Base-by-base conservation (phyloP, 2,329 filamentous ascomycete genomes). In the Diaporthe ampelina region DNA sequence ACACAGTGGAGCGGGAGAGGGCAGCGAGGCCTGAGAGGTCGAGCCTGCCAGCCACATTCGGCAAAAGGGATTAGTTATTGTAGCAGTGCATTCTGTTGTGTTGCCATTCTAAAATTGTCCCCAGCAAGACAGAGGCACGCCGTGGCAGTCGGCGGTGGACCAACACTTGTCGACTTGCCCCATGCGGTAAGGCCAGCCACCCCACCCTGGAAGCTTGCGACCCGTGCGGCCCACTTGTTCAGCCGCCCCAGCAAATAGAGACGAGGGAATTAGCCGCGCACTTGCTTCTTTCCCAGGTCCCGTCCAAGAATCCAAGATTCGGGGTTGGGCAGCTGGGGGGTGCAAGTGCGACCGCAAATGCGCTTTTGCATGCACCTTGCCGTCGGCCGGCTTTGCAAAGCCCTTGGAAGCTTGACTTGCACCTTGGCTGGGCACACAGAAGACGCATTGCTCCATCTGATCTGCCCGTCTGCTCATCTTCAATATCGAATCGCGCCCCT, bases 61-160 rank as follows among this genome's bases (percentile, higher is more conserved):
- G 45, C 32, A 48, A 68, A 68, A 52, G 43, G 45, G 43, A 67
- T 37, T 67, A 21, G 45, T 50, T 17, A 15, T 52, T 17, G 61
- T 67, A 67, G 61, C 61, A 67, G 63, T 26, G 54, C 52, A 45
- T 45, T 37, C 67, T 70, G 67, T 48, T 48, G 67, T 70, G 67
- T 13, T 32, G n/a, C 54, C 67, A 56, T 58, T 70, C 67, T 70
- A 58, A 70, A 70, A 48, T 70, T 45, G 50, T 70, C 67, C 52
- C 29, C 63, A 52, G 59, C 40, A 40, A 45, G 45, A 21, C 24
- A 61, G 58, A 37, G 45, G 59, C 59, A 59, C 21, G 57, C n/a
- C 13, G 35, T n/a, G n/a, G n/a, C n/a, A 37, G 35, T 37, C 35
- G 37, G 37, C 37, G 37, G 37, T 40, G 37, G 37, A 13, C 37